Base-by-base conservation (phyloP, 108 stramenopile species). In the Cafeteria roenbergensis region DNA sequence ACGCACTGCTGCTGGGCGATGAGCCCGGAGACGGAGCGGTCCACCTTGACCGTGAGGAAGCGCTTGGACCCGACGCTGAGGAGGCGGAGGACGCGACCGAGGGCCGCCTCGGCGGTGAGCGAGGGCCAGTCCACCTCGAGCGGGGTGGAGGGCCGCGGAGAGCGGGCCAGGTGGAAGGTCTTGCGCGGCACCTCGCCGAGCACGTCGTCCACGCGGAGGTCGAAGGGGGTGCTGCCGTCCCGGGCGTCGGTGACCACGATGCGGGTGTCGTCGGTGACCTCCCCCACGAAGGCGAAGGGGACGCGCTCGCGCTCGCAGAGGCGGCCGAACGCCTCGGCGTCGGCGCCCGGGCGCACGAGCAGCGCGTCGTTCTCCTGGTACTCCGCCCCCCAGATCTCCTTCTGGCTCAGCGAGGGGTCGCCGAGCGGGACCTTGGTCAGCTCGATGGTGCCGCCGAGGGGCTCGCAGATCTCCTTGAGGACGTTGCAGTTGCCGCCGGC, bases 401-500 rank as follows among this genome's bases (percentile, higher is more conserved):
- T 78, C 51, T 89, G 92, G 51, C 89, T 89, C 55, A 98, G 74
- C 28, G 96, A 93, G 35, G 88, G 85, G 73, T 97, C 96, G 17
- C 96, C 96, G 51, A 88, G 72, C 38, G 82, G 85, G 30, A 87
- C 80, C 78, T 90, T 90, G n/a, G 93, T 80, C 70, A 98, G 86
- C 67, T 92, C 90, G 70, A 93, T 91, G 48, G 69, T 68, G 34
- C 94, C 97, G 54, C 97, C 97, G 1, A 86, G 85, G n/a, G 94
- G 93, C 71, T 94, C 94, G n/a, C 92, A 91, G 75, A 98, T 92
- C 79, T 98, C 97, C 77, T 98, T 98, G 60, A 98, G 78, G 37
- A 98, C 93, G 79, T 98, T 98, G 55, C 94, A 94, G 74, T 98
- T 98, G 57, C 97, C 97, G 32, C 97, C 97, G 6, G 94, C 94